phyloP scores from a whole-genome alignment of 768 basidiomycete genomes.

The Lanmaoa rubissima region DNA sequence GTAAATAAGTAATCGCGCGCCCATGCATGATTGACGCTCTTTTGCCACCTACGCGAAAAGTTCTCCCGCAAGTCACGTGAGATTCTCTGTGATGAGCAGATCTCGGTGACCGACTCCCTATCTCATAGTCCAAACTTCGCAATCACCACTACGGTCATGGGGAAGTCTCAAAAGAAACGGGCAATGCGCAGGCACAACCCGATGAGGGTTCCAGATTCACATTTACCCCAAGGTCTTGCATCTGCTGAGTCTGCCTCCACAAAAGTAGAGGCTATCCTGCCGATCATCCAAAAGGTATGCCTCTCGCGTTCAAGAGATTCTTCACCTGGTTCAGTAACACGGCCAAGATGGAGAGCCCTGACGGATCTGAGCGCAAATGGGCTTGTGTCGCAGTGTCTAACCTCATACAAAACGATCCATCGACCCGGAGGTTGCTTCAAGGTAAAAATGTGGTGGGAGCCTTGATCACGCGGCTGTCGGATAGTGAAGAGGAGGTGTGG shows the following conservation, averaged over 20 bases:
- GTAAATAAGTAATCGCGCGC: no score
- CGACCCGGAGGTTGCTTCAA: slow-evolving; percentile 84
- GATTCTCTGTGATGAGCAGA: no score
- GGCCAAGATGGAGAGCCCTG: slow-evolving; percentile 68
- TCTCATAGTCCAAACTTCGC: not conserved
- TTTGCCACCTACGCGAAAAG: no score
- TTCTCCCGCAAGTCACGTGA: slow-evolving; percentile 10
- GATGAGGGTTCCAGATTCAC: slow-evolving; percentile 89
- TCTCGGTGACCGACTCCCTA: not conserved
- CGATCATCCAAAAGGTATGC: slow-evolving; percentile 85
- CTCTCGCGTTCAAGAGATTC: not conserved
- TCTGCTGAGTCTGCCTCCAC: slow-evolving; percentile 70
- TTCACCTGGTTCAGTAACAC: slow-evolving; percentile 1
- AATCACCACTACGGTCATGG: slow-evolving; percentile 50
- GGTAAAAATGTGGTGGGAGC: slow-evolving; percentile 88
- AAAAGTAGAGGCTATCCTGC: slow-evolving; percentile 77
- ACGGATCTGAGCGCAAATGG: slow-evolving; percentile 86
- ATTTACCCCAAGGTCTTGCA: slow-evolving; percentile 79
- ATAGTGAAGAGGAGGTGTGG: slow-evolving; percentile 88
- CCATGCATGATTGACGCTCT: no score
- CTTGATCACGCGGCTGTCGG: slow-evolving; percentile 83
- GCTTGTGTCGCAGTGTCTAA: slow-evolving; percentile 96
- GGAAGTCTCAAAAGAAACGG: slow-evolving; percentile 89
- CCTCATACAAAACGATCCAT: slow-evolving; percentile 92
- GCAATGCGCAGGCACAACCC: slow-evolving; percentile 88